These are phyloP conservation scores for Wickerhamiella allomyrinae DNA, from an alignment of 805 yeast genomes.

Conservation along the genomic window DNA sequence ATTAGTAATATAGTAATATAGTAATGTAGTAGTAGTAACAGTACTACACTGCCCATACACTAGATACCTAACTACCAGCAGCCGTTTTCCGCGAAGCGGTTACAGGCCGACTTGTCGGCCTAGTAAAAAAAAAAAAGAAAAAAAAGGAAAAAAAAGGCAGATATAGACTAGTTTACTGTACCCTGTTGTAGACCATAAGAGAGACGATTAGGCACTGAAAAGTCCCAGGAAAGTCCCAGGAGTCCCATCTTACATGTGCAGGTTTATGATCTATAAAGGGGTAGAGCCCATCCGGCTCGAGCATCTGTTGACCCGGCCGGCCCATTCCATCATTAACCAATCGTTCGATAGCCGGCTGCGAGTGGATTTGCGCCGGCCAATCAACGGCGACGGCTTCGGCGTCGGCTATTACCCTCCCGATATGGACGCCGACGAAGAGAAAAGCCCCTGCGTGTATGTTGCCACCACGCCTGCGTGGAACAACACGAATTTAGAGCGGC, in stretches of 20 bases:
- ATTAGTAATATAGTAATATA: too few relatives aligned
- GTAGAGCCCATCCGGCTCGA: conserved; percentile 77
- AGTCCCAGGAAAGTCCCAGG: background rate
- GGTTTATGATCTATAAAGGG: conserved; percentile 85
- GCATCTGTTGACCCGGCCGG: conserved; percentile 82
- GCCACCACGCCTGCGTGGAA: conserved; percentile 97
- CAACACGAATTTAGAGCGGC: conserved; percentile 71
- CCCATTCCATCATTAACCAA: conserved; percentile 93
- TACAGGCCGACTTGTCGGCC: too few relatives aligned
- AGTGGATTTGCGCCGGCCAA: conserved; percentile 77
- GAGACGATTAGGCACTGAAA: background rate
- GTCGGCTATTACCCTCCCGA: conserved; percentile 77
- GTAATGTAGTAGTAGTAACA: too few relatives aligned
- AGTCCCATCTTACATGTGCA: conserved; percentile 81
- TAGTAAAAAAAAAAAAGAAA: too few relatives aligned
- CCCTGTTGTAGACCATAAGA: background rate
- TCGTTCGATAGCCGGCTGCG: conserved; percentile 83
- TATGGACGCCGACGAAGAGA: conserved; percentile 34
- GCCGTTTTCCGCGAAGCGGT: too few relatives aligned
- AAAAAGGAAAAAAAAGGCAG: too few relatives aligned
- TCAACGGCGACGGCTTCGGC: conserved; percentile 97
- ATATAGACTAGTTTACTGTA: too few relatives aligned
- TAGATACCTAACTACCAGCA: too few relatives aligned
- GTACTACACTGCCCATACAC: too few relatives aligned
- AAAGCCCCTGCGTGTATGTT: conserved; percentile 81